Base-by-base conservation (phyloP, 2,329 filamentous ascomycete genomes). In the Phoma sp. region DNA sequence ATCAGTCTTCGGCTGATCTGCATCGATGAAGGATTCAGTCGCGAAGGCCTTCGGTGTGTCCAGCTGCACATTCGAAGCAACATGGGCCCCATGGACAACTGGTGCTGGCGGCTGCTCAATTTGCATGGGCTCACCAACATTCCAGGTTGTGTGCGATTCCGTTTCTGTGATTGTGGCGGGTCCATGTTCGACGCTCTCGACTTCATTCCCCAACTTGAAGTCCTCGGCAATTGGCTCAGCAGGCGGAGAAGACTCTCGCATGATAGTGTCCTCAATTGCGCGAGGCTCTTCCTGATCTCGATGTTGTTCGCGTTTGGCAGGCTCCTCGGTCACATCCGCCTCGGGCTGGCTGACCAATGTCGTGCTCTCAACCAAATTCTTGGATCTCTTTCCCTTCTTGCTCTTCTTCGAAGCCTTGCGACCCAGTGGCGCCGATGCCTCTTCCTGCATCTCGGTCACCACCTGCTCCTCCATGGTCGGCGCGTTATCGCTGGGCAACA, bases 301-400 rank as follows among this genome's bases (percentile, higher is more conserved):
- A 21, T 9, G 3, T 14, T 37, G 21, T 5, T 26, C 29, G 26
- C 47, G 42, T 26, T 53, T 28, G 3, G 12, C 21, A 10, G 23
- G 7, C 15, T 45, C 33, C 12, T 32, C n/a, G 3, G 4, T 14
- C 6, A 28, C 28, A n/a, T 34, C 23, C 28, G 25, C 20, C 12
- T 34, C 32, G 20, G 36, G 4, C 17, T 37, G 32, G 18, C 14
- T 32, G 17, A 14, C 5, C 9, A 23, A 7, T 15, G 40, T 28
- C 17, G 42, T 18, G 4, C 21, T 29, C 20, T 53, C 53, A 25
- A 36, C 47, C 11, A 36, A 3, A 4, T 66, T 63, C 38, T 67
- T 63, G 2, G 50, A 54, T 39, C 70, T 72, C 60, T 70, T 72
- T 9, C 45, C 64, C 38, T 72, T 73, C 60, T 74, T 74, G 18